phyloP scores from a whole-genome alignment of 2,329 filamentous ascomycete genomes.

The Alternaria brassicae region DNA sequence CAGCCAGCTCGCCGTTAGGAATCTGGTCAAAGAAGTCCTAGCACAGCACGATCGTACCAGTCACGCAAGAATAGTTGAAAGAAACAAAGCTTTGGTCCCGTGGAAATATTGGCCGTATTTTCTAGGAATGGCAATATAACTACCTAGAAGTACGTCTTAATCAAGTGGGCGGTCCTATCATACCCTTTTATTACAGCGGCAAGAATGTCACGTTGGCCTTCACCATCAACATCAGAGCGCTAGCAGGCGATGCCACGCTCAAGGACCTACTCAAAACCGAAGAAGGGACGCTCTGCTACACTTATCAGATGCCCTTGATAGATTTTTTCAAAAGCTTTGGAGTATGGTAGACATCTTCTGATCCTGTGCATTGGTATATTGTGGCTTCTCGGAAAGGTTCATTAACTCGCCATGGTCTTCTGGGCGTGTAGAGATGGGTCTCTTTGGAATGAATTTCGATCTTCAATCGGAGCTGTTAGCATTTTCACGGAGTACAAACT shows the following conservation, averaged over 20 bases:
- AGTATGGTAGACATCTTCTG: neutral
- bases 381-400: neutral
- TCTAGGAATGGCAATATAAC: conserved; percentile 41
- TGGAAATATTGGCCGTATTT: conserved; percentile 47
- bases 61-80: conserved; percentile 40
- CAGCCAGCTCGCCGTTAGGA: conserved; percentile 25
- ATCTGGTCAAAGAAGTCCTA: conserved; percentile 33
- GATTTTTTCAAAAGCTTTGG: neutral
- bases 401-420: neutral
- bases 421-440: neutral
- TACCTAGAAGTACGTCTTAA: conserved; percentile 39
- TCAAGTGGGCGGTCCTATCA: conserved; percentile 47
- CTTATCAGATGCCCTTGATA: conserved; percentile 18
- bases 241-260: conserved; percentile 38
- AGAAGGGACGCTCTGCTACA: conserved; percentile 30
- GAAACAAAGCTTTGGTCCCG: conserved; percentile 38
- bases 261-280: conserved; percentile 37
- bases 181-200: conserved; percentile 34
- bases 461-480: neutral
- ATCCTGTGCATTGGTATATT: neutral
- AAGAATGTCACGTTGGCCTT: conserved; percentile 44
- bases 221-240: conserved; percentile 37
- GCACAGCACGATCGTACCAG: conserved; percentile 37
- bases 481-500: neutral
- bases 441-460: neutral